phyloP scores from a whole-genome alignment of 768 basidiomycete species.

The Rhodotorula toruloides region DNA sequence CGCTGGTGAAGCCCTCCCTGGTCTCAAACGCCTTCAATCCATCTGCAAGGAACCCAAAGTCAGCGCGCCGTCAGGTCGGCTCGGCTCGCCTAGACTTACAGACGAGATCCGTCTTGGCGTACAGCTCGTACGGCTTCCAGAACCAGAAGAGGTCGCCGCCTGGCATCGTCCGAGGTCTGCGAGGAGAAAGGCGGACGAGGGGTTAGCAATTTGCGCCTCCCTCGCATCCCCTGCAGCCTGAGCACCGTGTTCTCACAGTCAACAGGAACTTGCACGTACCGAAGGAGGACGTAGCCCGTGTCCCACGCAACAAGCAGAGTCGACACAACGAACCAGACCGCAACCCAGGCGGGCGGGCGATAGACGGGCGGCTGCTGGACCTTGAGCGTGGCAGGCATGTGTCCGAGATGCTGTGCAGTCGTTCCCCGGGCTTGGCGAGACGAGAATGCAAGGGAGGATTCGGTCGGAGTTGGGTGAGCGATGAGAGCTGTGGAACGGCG shows the following conservation, averaged over 20 bases:
- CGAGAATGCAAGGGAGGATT: too few relatives aligned
- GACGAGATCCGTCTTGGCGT: slow-evolving; percentile 39
- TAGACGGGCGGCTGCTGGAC: not conserved
- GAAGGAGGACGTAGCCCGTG: slow-evolving; percentile 7
- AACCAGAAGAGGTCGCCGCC: slow-evolving; percentile 46
- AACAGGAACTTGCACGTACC: not conserved
- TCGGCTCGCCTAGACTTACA: too few relatives aligned
- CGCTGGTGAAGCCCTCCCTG: slow-evolving; percentile 45
- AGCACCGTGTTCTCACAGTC: too few relatives aligned
- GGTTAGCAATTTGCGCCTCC: not conserved
- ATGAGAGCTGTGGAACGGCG: too few relatives aligned
- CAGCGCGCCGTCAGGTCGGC: too few relatives aligned
- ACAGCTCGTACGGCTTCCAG: slow-evolving; percentile 38
- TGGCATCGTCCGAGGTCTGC: slow-evolving; percentile 41
- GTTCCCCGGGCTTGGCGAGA: too few relatives aligned
- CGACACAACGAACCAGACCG: slow-evolving; percentile 12
- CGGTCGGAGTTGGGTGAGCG: too few relatives aligned
- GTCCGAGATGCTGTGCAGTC: too few relatives aligned
- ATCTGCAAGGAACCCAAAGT: too few relatives aligned
- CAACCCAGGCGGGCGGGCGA: slow-evolving; percentile 5
- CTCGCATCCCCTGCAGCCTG: too few relatives aligned
- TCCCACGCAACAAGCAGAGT: slow-evolving; percentile 22
- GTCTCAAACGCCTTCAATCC: slow-evolving; percentile 33
- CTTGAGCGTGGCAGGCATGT: too few relatives aligned
- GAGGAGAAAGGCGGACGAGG: not conserved